These are phyloP conservation scores for Fraxinus cuspidata DNA, from an alignment of 257 asterid species.

Conservation along the genomic window DNA sequence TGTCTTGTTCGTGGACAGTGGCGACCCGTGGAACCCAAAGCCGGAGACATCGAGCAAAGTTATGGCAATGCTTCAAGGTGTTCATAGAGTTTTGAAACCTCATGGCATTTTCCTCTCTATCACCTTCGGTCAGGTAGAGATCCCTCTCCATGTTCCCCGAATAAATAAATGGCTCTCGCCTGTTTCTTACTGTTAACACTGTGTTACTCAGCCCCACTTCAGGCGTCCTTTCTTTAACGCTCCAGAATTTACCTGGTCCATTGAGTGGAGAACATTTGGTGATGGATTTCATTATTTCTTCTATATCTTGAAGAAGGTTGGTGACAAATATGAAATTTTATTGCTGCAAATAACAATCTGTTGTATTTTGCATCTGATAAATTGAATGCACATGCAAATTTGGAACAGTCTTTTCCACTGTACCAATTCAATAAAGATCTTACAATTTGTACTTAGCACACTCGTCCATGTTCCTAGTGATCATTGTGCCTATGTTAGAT, in stretches of 20 bases:
- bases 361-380: not conserved
- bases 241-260: constrained; percentile 78
- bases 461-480: not conserved
- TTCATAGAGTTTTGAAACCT: constrained; percentile 83
- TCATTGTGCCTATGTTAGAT: not conserved
- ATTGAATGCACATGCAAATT: not conserved
- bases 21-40: constrained; percentile 97
- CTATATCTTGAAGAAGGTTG: constrained; percentile 84
- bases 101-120: constrained; percentile 81
- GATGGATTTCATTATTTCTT: constrained; percentile 91
- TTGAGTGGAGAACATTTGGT: constrained; percentile 85
- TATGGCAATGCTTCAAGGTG: constrained; percentile 78
- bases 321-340: constrained; percentile 8
- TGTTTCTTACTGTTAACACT: not conserved
- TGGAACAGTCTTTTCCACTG: not conserved
- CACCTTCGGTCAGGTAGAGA: constrained; percentile 85
- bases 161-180: not conserved
- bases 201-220: constrained; percentile 75
- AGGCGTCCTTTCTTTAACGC: constrained; percentile 76
- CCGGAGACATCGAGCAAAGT: constrained; percentile 67
- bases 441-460: not conserved
- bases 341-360: not conserved
- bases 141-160: not conserved
- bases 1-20: constrained; percentile 92
- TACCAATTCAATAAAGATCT: not conserved